phyloP scores from a whole-genome alignment of 345 rosid genomes.

The Salix udensis region DNA sequence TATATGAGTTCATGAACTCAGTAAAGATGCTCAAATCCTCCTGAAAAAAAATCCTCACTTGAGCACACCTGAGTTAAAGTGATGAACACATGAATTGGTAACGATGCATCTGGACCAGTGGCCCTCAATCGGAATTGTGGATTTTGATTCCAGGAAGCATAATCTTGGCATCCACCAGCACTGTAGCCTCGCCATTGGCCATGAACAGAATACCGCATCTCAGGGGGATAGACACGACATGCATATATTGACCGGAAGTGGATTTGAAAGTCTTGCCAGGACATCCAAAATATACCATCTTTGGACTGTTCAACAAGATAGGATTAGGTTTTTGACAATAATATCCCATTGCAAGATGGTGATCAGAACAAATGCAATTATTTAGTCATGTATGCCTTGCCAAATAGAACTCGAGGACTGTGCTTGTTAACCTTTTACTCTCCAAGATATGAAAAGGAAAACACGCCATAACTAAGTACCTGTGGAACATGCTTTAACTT shows the following conservation, averaged over 20 bases:
- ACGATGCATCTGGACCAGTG: constrained; percentile 81
- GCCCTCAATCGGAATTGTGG: constrained; percentile 95
- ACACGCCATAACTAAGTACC: constrained; percentile 35
- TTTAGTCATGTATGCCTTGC: not conserved
- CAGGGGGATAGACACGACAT: constrained; percentile 93
- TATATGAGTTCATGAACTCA: not conserved
- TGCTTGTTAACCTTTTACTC: not conserved
- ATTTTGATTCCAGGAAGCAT: constrained; percentile 97
- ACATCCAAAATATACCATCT: constrained; percentile 99
- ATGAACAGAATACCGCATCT: constrained; percentile 95
- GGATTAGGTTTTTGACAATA: constrained; percentile 8
- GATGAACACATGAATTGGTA: constrained; percentile 87
- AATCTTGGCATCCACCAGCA: constrained; percentile 99
- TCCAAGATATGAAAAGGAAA: not conserved
- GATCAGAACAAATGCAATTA: constrained; percentile 7
- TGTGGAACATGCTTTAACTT: constrained; percentile 89
- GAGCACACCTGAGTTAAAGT: constrained; percentile 88
- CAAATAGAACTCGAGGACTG: not conserved
- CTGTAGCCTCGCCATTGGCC: constrained; percentile 96
- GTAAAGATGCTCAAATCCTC: not conserved
- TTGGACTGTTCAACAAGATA: constrained; percentile 64
- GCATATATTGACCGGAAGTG: constrained; percentile 99
- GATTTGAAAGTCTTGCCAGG: constrained; percentile 99
- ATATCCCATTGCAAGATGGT: not conserved
- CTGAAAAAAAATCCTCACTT: constrained; percentile 21